Conservation (phyloP, 2,329 filamentous ascomycete species). For the Nothomitra cinnamomea region DNA sequence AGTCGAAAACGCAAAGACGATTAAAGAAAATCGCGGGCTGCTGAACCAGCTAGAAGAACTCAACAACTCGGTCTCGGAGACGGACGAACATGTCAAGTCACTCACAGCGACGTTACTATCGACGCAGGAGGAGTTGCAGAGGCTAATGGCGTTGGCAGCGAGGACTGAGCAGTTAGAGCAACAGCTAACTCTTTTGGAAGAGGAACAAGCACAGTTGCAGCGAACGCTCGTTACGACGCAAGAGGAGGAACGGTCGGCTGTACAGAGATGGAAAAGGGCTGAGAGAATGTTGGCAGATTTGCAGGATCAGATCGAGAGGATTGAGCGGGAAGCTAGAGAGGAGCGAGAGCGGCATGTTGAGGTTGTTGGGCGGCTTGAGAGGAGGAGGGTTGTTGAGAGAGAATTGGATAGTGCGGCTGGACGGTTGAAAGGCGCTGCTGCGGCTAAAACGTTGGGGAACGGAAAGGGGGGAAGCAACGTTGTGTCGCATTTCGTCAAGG, state of each 20-base stretch:
- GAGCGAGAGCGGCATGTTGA: constrained; percentile 72
- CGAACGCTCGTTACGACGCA: constrained; percentile 47
- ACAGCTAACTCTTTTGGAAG: constrained; percentile 62
- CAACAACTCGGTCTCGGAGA: constrained; percentile 62
- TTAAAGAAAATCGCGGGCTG: constrained; percentile 67
- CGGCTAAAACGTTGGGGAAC: constrained; percentile 49
- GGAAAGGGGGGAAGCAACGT: constrained; percentile 47
- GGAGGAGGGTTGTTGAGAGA: constrained; percentile 63
- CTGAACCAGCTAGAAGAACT: constrained; percentile 71
- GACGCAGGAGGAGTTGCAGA: constrained; percentile 60
- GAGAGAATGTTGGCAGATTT: constrained; percentile 63
- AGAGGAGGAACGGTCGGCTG: constrained; percentile 60
- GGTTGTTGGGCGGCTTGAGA: constrained; percentile 67
- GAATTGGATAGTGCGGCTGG: constrained; percentile 67
- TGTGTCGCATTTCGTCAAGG: constrained; percentile 91
- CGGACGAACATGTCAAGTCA: constrained; percentile 61
- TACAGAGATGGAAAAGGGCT: constrained; percentile 71
- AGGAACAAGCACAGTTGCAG: constrained; percentile 61
- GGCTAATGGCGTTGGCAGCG: constrained; percentile 54
- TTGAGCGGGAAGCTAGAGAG: constrained; percentile 66
- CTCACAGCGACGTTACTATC: constrained; percentile 62
- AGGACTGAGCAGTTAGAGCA: constrained; percentile 65
- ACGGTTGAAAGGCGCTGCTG: constrained; percentile 49
- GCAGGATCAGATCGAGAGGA: constrained; percentile 73
- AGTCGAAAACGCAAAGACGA: constrained; percentile 55